phyloP scores from a whole-genome alignment of 2,329 filamentous ascomycete genomes.

The Metarhizium brunneum region DNA sequence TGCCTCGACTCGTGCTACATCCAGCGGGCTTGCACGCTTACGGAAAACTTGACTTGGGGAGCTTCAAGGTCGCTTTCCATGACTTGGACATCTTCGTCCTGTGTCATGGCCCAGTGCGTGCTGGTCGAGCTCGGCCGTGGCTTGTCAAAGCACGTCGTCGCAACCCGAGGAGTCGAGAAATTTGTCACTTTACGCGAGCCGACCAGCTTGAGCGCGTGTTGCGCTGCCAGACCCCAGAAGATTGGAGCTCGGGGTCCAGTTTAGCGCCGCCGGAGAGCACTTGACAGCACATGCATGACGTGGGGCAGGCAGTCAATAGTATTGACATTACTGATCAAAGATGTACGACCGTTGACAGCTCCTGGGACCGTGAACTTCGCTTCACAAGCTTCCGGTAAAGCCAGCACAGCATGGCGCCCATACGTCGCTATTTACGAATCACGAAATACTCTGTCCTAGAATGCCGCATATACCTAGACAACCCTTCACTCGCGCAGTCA shows the following conservation, averaged over 20 bases:
- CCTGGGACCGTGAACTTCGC: not conserved
- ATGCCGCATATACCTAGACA: conserved; percentile 91
- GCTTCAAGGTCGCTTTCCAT: conserved; percentile 65
- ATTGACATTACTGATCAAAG: too few species aligned
- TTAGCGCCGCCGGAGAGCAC: too few species aligned
- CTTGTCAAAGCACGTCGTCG: not conserved
- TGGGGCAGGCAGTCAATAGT: not conserved
- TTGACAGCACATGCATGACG: not conserved
- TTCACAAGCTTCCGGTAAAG: not conserved
- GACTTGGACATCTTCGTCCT: conserved; percentile 39
- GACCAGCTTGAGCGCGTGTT: not conserved
- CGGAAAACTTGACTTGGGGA: conserved; percentile 69
- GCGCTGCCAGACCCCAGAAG: not conserved
- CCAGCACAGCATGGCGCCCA: conserved; percentile 60
- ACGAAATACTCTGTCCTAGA: conserved; percentile 93
- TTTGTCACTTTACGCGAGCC: not conserved
- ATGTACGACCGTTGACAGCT: not conserved
- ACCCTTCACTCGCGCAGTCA: conserved; percentile 69
- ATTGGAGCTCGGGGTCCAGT: not conserved
- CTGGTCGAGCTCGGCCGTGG: conserved; percentile 3
- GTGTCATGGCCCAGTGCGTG: conserved; percentile 16
- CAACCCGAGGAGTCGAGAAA: not conserved
- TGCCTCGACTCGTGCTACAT: too few species aligned
- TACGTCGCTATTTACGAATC: conserved; percentile 83
- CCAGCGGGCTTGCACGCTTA: conserved; percentile 26